phyloP scores from a whole-genome alignment of 2,329 filamentous ascomycete genomes.

The Fusarium hostae region DNA sequence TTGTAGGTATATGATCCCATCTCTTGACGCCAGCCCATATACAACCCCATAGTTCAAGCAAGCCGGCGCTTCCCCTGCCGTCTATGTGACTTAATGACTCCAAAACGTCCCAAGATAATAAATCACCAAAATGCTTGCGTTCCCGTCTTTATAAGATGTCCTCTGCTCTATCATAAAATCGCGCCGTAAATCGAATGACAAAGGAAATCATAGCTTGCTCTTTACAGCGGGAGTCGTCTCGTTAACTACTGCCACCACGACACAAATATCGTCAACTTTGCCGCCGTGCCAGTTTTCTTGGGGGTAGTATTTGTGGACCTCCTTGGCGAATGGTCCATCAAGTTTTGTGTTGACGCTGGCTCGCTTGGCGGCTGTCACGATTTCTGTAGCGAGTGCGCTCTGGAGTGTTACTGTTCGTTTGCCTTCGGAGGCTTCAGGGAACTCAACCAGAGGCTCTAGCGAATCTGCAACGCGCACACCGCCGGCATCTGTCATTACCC shows the following conservation, averaged over 20 bases:
- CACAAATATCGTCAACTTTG: conserved; percentile 96
- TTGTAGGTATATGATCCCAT: conserved; percentile 26
- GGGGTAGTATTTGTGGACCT: conserved; percentile 89
- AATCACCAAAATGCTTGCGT: conserved; percentile 42
- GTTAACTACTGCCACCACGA: conserved; percentile 81
- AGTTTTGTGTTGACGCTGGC: conserved; percentile 84
- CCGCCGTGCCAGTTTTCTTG: conserved; percentile 89
- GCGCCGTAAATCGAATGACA: conserved; percentile 25
- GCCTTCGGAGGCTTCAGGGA: conserved; percentile 42
- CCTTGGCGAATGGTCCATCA: conserved; percentile 94
- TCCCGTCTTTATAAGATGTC: conserved; percentile 40
- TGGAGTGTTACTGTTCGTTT: conserved; percentile 69
- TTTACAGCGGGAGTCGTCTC: conserved; percentile 60
- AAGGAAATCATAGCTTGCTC: conserved; percentile 50
- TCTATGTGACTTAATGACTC: conserved; percentile 42
- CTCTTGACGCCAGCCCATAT: conserved; percentile 34
- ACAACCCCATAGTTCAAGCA: conserved; percentile 34
- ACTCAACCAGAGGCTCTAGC: conserved; percentile 59
- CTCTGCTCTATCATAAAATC: conserved; percentile 41
- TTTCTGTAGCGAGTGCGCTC: conserved; percentile 79
- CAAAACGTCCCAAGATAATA: conserved; percentile 41
- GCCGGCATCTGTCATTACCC: conserved; percentile 69
- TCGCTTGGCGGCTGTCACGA: conserved; percentile 84
- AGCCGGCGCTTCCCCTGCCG: conserved; percentile 16
- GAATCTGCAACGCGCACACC: conserved; percentile 73